Conservation (phyloP, 768 basidiomycete genomes). For the Boletus rufocinnamomeus region DNA sequence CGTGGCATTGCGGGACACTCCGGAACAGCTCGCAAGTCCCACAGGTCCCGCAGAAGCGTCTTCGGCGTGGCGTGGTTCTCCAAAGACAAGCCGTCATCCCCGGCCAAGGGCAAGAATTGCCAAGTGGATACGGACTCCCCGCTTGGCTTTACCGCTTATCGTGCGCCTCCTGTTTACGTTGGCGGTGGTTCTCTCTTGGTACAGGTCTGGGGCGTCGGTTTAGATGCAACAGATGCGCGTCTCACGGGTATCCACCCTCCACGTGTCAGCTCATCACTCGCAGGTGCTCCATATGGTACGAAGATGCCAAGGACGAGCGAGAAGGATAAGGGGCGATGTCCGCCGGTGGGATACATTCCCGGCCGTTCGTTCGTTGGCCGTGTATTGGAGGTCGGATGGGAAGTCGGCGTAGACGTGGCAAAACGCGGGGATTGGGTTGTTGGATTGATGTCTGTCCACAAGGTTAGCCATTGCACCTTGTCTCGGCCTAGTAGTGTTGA, state of each 20-base stretch:
- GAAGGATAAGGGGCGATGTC: constrained; percentile 29
- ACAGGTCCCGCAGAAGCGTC: constrained; percentile 25
- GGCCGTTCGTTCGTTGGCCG: constrained; percentile 87
- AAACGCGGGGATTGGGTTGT: constrained; percentile 86
- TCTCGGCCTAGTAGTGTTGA: constrained; percentile 10
- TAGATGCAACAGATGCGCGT: constrained; percentile 73
- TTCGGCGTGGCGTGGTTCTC: constrained; percentile 34
- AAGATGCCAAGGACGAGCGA: constrained; percentile 23
- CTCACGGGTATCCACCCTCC: constrained; percentile 52
- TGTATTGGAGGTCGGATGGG: constrained; percentile 80
- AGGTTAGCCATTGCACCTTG: constrained; percentile 51
- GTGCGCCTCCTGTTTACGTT: constrained; percentile 73
- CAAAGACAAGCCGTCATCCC: constrained; percentile 24
- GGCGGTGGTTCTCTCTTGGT: constrained; percentile 71
- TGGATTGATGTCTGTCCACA: constrained; percentile 75
- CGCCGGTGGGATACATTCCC: constrained; percentile 71
- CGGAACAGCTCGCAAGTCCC: constrained; percentile 14
- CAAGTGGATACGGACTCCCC: constrained; percentile 31
- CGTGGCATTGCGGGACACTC: constrained; percentile 46
- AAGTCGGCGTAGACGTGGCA: constrained; percentile 49
- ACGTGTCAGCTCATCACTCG: constrained; percentile 13
- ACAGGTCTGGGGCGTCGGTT: constrained; percentile 86
- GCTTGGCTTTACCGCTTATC: constrained; percentile 69
- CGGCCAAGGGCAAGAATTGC: constrained; percentile 13
- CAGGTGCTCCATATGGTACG: constrained; percentile 25